These are phyloP conservation scores for Cydonia oblonga DNA, from an alignment of 331 rosid species.

Conservation along the genomic window DNA sequence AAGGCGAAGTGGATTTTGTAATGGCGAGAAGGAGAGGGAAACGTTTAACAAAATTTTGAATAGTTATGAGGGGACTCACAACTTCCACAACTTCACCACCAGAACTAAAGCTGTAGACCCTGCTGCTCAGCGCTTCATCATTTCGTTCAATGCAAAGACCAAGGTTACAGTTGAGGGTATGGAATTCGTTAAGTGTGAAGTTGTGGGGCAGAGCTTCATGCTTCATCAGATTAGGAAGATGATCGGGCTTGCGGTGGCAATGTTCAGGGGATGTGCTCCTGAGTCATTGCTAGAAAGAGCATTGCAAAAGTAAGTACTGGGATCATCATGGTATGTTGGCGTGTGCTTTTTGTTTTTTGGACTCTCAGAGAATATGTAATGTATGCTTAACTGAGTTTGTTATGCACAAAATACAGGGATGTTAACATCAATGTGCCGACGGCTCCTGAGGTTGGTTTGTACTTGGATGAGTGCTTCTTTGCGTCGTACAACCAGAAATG, in stretches of 20 bases:
- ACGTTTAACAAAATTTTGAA: conserved; percentile 68
- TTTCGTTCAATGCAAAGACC: conserved; percentile 56
- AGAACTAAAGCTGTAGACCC: conserved; percentile 89
- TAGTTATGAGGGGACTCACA: conserved; percentile 71
- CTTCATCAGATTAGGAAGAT: conserved; percentile 93
- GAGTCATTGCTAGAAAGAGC: conserved; percentile 67
- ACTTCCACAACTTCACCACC: conserved; percentile 91
- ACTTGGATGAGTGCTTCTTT: conserved; percentile 81
- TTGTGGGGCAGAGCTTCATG: conserved; percentile 98
- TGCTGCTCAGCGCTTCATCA: conserved; percentile 56
- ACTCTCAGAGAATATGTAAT: not conserved
- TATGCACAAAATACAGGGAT: conserved; percentile 35
- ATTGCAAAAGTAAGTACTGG: conserved; percentile 54
- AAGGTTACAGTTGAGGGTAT: conserved; percentile 46
- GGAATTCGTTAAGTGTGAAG: conserved; percentile 81
- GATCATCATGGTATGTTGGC: not conserved
- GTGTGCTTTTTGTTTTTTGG: not conserved
- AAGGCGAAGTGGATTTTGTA: conserved; percentile 33
- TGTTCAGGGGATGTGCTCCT: conserved; percentile 67
- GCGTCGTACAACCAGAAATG: conserved; percentile 82
- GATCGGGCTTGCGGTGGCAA: conserved; percentile 92
- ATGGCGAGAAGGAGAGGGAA: conserved; percentile 65
- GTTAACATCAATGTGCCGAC: conserved; percentile 77
- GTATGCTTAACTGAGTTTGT: not conserved
- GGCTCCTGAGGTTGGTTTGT: conserved; percentile 91